These are phyloP conservation scores for Porogramme epimiltina DNA, from an alignment of 1,284 basidiomycete genomes.

Conservation along the genomic window DNA sequence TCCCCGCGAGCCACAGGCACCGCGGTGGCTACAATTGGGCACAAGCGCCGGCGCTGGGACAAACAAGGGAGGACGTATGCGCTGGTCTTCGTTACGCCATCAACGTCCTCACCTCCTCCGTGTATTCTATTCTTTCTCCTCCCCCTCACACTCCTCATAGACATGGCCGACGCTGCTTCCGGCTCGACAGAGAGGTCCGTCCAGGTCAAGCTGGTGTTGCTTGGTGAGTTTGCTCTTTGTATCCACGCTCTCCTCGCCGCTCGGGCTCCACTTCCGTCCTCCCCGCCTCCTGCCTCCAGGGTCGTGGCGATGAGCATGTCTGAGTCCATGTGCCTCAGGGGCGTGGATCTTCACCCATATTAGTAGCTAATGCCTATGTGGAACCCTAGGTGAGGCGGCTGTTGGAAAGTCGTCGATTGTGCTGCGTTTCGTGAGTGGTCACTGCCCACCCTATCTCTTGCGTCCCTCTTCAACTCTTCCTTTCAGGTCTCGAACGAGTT, in stretches of 20 bases:
- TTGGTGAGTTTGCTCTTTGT: constrained; percentile 53
- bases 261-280: not conserved
- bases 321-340: no score
- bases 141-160: constrained; percentile 26
- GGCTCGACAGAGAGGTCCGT: constrained; percentile 81
- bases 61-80: constrained; percentile 17
- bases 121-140: constrained; percentile 20
- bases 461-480: constrained; percentile 1
- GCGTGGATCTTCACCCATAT: no score
- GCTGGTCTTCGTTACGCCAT: constrained; percentile 32
- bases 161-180: constrained; percentile 72
- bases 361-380: constrained; percentile 13
- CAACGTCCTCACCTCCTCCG: constrained; percentile 17
- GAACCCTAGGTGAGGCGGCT: constrained; percentile 85
- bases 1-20: not conserved
- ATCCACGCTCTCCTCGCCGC: not conserved
- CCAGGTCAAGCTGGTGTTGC: constrained; percentile 87
- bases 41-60: constrained; percentile 23
- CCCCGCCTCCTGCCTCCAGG: not conserved
- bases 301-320: no score
- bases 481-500: constrained; percentile 88
- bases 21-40: constrained; percentile 5
- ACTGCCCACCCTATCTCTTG: constrained; percentile 2
- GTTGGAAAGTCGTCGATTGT: constrained; percentile 99
- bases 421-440: constrained; percentile 84